Evolutionary conservation across 2,329 filamentous ascomycete species (phyloP).

Genomic region (Penicillium italicum): DNA sequence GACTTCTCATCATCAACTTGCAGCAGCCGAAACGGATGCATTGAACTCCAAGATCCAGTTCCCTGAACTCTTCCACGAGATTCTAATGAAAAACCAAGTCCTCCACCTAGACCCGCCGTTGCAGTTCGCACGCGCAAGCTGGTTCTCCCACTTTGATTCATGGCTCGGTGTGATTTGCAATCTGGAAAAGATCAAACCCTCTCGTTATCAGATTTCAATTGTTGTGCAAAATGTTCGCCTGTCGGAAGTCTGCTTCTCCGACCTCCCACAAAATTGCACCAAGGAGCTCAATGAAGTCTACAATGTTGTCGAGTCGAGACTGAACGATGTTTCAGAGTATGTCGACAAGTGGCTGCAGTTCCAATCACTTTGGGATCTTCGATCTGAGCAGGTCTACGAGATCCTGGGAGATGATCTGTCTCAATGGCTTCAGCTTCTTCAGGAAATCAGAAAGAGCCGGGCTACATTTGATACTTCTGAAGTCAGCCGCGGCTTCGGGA

Average conservation of each 20-base stretch:
- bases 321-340: slow-evolving; percentile 75
- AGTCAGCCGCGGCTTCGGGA: slow-evolving; percentile 86
- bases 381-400: slow-evolving; percentile 92
- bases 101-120: slow-evolving; percentile 94
- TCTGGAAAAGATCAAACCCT: slow-evolving; percentile 88
- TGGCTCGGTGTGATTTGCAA: slow-evolving; percentile 94
- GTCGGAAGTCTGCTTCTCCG: slow-evolving; percentile 64
- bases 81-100: slow-evolving; percentile 96
- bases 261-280: slow-evolving; percentile 80
- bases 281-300: slow-evolving; percentile 77
- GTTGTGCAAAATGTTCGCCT: slow-evolving; percentile 42
- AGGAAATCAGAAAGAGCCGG: slow-evolving; percentile 92
- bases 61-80: slow-evolving; percentile 69
- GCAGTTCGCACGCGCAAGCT: slow-evolving; percentile 85
- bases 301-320: slow-evolving; percentile 74
- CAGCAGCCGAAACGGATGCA: slow-evolving; percentile 28
- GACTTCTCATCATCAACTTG: slow-evolving; percentile 18
- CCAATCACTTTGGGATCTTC: slow-evolving; percentile 96
- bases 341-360: slow-evolving; percentile 99
- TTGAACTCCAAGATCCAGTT: slow-evolving; percentile 41
- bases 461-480: slow-evolving; percentile 97
- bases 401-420: slow-evolving; percentile 85
- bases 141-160: slow-evolving; percentile 86
- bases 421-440: slow-evolving; percentile 90
- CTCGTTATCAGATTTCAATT: slow-evolving; percentile 86